Percentiles rank a stretch among this genome's conserved stretches.
Evolutionary conservation across 1,284 basidiomycete species (phyloP).

Genomic region (Pseudozyma hubeiensis): DNA sequence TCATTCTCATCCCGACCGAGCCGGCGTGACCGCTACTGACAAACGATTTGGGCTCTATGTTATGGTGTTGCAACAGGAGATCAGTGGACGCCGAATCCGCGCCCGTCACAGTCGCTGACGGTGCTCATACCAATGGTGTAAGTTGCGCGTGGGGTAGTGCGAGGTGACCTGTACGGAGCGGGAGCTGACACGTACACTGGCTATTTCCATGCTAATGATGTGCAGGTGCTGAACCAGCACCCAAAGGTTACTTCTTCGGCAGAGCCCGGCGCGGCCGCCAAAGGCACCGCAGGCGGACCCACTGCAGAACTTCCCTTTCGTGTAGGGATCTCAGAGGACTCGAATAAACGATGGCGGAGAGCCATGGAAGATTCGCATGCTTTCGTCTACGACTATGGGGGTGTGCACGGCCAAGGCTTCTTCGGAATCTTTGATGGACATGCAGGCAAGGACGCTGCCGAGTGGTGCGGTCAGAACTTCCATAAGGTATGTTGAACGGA

Average conservation of each 20-base stretch:
- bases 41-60: background rate
- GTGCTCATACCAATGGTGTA: constrained; percentile 37
- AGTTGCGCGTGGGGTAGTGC: constrained; percentile 1
- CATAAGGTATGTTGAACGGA: constrained; percentile 77
- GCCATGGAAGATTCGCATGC: constrained; percentile 99
- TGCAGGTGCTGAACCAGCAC: constrained; percentile 44
- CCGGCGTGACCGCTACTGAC: background rate
- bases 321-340: constrained; percentile 89
- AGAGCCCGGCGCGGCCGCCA: constrained; percentile 4
- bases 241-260: constrained; percentile 15
- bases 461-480: constrained; percentile 97
- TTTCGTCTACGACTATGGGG: constrained; percentile 92
- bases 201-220: background rate
- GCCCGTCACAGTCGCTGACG: constrained; percentile 31
- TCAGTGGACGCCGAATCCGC: constrained; percentile 40
- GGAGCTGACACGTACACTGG: background rate
- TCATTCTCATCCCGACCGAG: background rate
- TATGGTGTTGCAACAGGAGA: background rate
- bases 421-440: constrained; percentile 99
- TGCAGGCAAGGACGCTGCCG: constrained; percentile 96
- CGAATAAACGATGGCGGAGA: constrained; percentile 83
- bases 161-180: background rate
- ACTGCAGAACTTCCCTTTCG: constrained; percentile 70
- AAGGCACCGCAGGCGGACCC: constrained; percentile 4
- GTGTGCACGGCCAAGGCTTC: constrained; percentile 92